A percentile compares a stretch with the other conserved stretches of the same genome.
Conservation (phyloP, 148 eudicot genomes). For the Nepenthes mirabilis region DNA sequence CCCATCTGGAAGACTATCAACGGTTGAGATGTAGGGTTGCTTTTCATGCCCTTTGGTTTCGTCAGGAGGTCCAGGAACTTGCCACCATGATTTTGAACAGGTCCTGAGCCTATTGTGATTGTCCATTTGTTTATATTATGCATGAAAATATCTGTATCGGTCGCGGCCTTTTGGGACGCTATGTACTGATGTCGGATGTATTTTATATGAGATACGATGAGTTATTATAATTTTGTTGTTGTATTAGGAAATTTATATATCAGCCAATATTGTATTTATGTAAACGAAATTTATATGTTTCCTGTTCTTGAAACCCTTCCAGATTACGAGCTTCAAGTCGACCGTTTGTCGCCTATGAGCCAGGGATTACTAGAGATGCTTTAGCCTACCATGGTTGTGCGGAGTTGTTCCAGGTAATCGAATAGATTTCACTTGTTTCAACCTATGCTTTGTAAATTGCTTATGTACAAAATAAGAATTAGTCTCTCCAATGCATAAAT, state of each 20-base stretch:
- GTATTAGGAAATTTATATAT: not conserved
- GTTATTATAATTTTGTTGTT: too few relatives aligned
- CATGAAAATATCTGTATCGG: too few relatives aligned
- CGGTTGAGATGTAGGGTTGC: slow-evolving; percentile 83
- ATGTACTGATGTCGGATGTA: not conserved
- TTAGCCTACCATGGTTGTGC: slow-evolving; percentile 92
- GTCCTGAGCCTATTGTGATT: slow-evolving; percentile 8
- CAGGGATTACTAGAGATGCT: slow-evolving; percentile 89
- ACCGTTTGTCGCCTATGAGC: slow-evolving; percentile 86
- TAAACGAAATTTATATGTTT: not conserved
- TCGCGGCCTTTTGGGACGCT: too few relatives aligned
- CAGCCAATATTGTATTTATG: not conserved
- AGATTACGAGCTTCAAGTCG: slow-evolving; percentile 57
- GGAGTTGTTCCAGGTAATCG: slow-evolving; percentile 80
- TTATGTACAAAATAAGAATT: too few relatives aligned
- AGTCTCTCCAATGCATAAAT: too few relatives aligned
- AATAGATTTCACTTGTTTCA: too few relatives aligned
- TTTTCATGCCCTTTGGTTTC: slow-evolving; percentile 68
- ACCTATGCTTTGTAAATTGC: too few relatives aligned
- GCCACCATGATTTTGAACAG: slow-evolving; percentile 62
- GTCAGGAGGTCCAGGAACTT: slow-evolving; percentile 73
- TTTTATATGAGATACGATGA: not conserved
- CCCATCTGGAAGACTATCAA: slow-evolving; percentile 71
- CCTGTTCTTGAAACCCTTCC: not conserved
- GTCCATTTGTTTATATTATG: too few relatives aligned